Percentiles rank a stretch among this genome's conserved stretches.
Conservation (phyloP, 768 basidiomycete genomes). For the Austroboletus festivus region DNA sequence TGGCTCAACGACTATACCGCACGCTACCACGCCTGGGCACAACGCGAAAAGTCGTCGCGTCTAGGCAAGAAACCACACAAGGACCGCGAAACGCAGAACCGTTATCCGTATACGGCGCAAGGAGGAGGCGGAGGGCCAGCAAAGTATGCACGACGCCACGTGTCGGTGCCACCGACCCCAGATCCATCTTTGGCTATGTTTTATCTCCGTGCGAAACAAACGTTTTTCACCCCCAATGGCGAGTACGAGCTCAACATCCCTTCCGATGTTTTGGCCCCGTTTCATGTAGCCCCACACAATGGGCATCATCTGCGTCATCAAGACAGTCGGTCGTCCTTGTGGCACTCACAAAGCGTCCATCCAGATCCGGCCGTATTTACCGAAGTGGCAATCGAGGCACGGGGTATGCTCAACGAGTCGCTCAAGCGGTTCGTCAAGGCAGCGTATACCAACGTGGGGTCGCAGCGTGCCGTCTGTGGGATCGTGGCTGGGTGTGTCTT, state of each 20-base stretch:
- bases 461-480: slow-evolving; percentile 65
- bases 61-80: slow-evolving; percentile 38
- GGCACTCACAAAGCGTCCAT: slow-evolving; percentile 38
- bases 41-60: slow-evolving; percentile 26
- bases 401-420: slow-evolving; percentile 57
- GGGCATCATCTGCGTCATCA: slow-evolving; percentile 10
- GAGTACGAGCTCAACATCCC: slow-evolving; percentile 71
- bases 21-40: slow-evolving; percentile 42
- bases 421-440: slow-evolving; percentile 65
- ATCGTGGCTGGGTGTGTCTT: slow-evolving; percentile 59
- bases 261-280: slow-evolving; percentile 60
- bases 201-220: slow-evolving; percentile 76
- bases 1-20: slow-evolving; percentile 74
- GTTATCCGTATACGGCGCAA: too few species aligned
- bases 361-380: slow-evolving; percentile 66
- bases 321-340: slow-evolving; percentile 11
- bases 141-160: too few species aligned
- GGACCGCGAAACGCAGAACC: too few species aligned
- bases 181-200: slow-evolving; percentile 65
- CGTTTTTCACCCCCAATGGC: slow-evolving; percentile 72
- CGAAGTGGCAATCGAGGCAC: slow-evolving; percentile 56
- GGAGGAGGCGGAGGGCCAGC: too few species aligned
- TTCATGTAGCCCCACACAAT: slow-evolving; percentile 42
- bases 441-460: slow-evolving; percentile 68
- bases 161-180: slow-evolving; percentile 34